These are phyloP conservation scores for Trametes hirsuta DNA, from an alignment of 1,284 basidiomycete species.

Conservation along the genomic window DNA sequence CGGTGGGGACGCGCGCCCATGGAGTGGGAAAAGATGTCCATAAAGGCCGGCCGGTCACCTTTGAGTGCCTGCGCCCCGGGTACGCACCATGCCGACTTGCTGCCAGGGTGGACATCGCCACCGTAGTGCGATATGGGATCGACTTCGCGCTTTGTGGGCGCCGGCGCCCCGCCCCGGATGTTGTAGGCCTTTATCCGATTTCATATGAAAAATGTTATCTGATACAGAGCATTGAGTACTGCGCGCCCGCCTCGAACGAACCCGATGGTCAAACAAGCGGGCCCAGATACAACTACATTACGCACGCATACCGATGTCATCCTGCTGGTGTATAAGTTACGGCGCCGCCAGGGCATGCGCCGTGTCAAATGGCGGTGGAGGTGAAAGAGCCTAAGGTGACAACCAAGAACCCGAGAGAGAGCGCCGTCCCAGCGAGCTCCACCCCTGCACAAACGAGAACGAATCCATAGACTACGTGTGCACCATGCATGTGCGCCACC, in stretches of 20 bases:
- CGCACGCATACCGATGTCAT: slow-evolving; percentile 8
- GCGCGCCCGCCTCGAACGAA: not conserved
- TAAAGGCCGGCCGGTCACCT: too few species aligned
- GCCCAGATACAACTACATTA: slow-evolving; percentile 15
- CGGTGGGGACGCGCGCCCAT: too few species aligned
- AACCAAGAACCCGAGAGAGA: not conserved
- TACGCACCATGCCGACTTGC: too few species aligned
- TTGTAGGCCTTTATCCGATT: too few species aligned
- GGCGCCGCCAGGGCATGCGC: not conserved
- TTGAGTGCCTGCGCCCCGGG: too few species aligned
- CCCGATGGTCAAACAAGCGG: not conserved
- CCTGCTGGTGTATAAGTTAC: slow-evolving; percentile 21
- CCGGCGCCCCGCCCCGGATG: too few species aligned
- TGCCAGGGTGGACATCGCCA: too few species aligned
- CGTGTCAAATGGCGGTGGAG: not conserved
- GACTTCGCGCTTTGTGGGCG: too few species aligned
- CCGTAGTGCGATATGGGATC: too few species aligned
- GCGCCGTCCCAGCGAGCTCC: not conserved
- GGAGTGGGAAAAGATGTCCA: too few species aligned
- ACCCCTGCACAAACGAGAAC: not conserved
- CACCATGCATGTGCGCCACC: too few species aligned
- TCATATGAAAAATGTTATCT: too few species aligned
- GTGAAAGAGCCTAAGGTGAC: not conserved
- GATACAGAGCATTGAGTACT: not conserved
- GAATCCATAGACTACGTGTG: not conserved